Evolutionary conservation across 192 early-diverging fungal species (phyloP).

Genomic region (Gaertneriomyces semiglobifer): DNA sequence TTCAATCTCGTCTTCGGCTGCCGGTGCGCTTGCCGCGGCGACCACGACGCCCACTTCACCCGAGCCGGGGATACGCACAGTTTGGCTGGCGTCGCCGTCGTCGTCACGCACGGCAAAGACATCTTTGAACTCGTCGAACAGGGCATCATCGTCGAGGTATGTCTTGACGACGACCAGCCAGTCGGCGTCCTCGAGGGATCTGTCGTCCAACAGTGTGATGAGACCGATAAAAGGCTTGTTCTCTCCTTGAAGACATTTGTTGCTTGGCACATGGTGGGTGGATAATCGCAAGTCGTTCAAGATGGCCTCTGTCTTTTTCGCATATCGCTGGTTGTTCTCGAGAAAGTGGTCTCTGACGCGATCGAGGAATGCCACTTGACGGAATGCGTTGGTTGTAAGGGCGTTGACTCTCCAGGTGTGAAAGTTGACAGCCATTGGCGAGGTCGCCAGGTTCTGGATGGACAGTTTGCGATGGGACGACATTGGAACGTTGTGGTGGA

Average conservation of each 20-base stretch:
- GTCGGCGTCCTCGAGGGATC: neutral
- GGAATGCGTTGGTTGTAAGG: conserved; percentile 16
- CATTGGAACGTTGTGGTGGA: neutral
- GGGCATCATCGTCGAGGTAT: conserved; percentile 6
- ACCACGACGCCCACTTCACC: neutral
- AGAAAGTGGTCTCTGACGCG: conserved; percentile 1
- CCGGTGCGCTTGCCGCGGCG: neutral
- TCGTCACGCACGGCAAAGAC: conserved; percentile 26
- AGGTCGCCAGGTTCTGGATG: conserved; percentile 18
- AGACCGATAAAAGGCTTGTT: too few relatives aligned
- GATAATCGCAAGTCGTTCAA: conserved; percentile 22
- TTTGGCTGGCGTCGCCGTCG: neutral
- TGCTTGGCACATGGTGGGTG: too few relatives aligned
- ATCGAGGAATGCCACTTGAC: conserved; percentile 5
- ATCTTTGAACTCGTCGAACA: conserved; percentile 26
- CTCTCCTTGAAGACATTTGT: too few relatives aligned
- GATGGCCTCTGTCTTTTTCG: conserved; percentile 1
- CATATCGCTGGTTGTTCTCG: neutral
- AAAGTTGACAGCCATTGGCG: conserved; percentile 30
- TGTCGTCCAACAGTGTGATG: too few relatives aligned
- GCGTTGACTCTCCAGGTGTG: conserved; percentile 29
- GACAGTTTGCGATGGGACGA: conserved; percentile 12
- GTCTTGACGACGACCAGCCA: conserved; percentile 25
- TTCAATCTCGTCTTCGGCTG: neutral
- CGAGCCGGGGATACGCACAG: neutral